These are phyloP conservation scores for Solanum appendiculatum DNA, from an alignment of 257 asterid species.

Conservation along the genomic window DNA sequence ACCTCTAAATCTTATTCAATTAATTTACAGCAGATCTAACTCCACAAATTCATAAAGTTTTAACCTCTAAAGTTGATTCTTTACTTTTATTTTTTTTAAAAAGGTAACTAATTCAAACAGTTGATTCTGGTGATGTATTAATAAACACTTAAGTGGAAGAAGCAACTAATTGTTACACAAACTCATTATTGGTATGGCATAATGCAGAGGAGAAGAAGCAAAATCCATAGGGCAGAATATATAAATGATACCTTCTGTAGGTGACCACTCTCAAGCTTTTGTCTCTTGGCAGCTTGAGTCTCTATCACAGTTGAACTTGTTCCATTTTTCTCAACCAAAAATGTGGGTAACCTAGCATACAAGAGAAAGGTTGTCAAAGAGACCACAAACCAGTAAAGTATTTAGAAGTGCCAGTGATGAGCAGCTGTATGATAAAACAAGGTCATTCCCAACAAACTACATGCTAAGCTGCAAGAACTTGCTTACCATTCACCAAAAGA, in stretches of 20 bases:
- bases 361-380: neutral
- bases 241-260: slow-evolving; percentile 45
- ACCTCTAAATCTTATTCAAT: neutral
- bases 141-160: neutral
- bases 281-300: slow-evolving; percentile 93
- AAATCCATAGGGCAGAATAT: neutral
- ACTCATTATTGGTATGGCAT: neutral
- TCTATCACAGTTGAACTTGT: slow-evolving; percentile 43
- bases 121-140: neutral
- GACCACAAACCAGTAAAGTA: neutral
- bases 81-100: too few species aligned
- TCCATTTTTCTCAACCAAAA: slow-evolving; percentile 30
- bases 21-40: neutral
- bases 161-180: neutral
- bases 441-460: neutral
- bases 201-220: neutral
- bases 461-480: neutral
- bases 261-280: slow-evolving; percentile 93
- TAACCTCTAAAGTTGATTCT: too few species aligned
- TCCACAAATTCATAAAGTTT: neutral
- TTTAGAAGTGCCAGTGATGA: neutral
- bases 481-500: neutral
- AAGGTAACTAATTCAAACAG: neutral
- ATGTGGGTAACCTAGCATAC: slow-evolving; percentile 40
- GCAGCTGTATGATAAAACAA: neutral